Base-by-base conservation (phyloP, 495 filamentous ascomycete genomes). In the Aspergillus olivimuriae region DNA sequence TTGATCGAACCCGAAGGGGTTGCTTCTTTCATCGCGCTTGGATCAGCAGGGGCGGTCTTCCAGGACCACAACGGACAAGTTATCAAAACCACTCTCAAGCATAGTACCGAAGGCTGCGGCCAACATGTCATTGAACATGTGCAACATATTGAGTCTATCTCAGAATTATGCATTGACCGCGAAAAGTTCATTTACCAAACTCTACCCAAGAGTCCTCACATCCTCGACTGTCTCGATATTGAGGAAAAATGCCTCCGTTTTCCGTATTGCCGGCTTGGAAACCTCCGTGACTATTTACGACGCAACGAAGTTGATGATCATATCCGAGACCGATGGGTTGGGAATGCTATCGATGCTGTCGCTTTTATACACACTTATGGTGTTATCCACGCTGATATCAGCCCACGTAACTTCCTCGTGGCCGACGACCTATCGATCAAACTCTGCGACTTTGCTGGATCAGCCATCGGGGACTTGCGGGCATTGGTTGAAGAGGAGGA, bases 331-430 rank as follows among this genome's bases (percentile, higher is more conserved):
- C 45, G 22, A 26, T 65, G 55, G 61, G 45, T 50, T 12, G 12
- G 41, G 26, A 50, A 59, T 38, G 60, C 61, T 28, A 47, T 55
- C 21, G 48, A 55, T 30, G 59, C 50, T n/a, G 32, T 65, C 39
- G 23, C 36, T 14, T 30, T 53, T 4, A 43, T 63, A 24, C 57
- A 63, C 44, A 10, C 35, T 22, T 24, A 44, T 44, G 34, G 48
- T 33, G 41, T 61, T 12, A 46, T 65, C 39, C 57, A 65, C 34
- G 56, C 48, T 21, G 62, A 62, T 44, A 48, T 66, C 15, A 43
- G 48, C 21, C 44, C 62, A 17, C 54, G 57, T 11, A 63, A 62
- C 47, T 63, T 62, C 36, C 53, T 66, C 22, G 51, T 62, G 14
- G 56, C 55, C 20, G 46, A 50, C 21, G 37, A 60, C 39, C 60